Evolutionary conservation across 148 eudicot species (phyloP), one percentile per base, ranked within the genome.

Genomic region (Cornus suecica): DNA sequence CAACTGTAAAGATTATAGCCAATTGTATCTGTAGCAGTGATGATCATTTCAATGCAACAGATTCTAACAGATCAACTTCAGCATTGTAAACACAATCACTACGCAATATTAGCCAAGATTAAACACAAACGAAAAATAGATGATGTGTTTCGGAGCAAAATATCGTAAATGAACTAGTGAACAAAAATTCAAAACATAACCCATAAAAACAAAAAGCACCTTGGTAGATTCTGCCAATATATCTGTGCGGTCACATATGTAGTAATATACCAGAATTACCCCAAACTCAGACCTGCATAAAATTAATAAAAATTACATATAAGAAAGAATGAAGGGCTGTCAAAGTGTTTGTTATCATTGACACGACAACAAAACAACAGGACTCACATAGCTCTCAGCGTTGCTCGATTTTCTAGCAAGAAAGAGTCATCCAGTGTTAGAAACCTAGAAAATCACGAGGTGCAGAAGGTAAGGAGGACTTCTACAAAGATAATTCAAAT

Each of bases 341-440:
- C 31, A 48, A 48, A 67, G 68, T 64, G 73, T 27, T 72, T 73
- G 34, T 15, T 65, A 65, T 15, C 64, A 58, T 15, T 58, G 69
- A 27, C 13, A 66, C 58, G 66, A 27, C 13, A 66, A 61, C 20
- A 75, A 37, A 69, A 77, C 58, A 26, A 65, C 34, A 42, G 22
- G 66, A 82, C 94, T 85, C 80, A 95, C 99, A 95, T 90, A 69
- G 97, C 97, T 86, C 97, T 91, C 78, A 95, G 85, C 68, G 88
- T 83, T 81, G 80, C 73, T 72, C 99, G 89, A 76, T 92, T 90
- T 69, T 95, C 97, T 72, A 90, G 85, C 84, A 92, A 82, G 86
- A 92, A 95, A 7, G 92, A 68, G 65, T 92, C 99, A 65, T 95
- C 99, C 99, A 95, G 87, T 28, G 91, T 80, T 75, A 92, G 76